These are phyloP conservation scores for Golubevia sp. DNA, from an alignment of 1,284 basidiomycete genomes.

Conservation along the genomic window DNA sequence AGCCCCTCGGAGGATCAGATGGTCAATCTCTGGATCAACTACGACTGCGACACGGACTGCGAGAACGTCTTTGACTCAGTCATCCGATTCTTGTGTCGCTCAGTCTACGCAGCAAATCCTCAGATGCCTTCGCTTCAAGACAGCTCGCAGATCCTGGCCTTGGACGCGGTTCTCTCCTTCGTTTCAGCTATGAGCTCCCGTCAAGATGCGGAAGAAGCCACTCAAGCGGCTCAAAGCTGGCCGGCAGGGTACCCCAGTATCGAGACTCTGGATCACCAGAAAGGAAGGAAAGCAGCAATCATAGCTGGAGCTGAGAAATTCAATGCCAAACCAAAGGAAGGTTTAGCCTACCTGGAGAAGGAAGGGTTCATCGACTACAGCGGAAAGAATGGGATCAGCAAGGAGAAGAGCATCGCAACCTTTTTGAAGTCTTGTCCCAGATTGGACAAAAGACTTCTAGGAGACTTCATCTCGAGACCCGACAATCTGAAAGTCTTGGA, in stretches of 20 bases:
- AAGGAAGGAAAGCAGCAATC: constrained; percentile 43
- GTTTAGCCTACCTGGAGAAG: constrained; percentile 47
- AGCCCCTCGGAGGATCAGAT: constrained; percentile 20
- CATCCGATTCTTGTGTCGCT: constrained; percentile 48
- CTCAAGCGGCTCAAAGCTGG: constrained; percentile 4
- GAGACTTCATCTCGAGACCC: constrained; percentile 55
- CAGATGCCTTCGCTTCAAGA: constrained; percentile 25
- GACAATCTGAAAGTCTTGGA: constrained; percentile 47
- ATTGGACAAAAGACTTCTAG: constrained; percentile 58
- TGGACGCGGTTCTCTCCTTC: constrained; percentile 49
- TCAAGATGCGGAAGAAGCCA: constrained; percentile 17
- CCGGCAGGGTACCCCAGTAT: constrained; percentile 5
- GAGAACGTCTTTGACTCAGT: constrained; percentile 48
- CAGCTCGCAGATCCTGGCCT: constrained; percentile 47
- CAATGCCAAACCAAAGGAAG: constrained; percentile 58
- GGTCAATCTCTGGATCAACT: constrained; percentile 55
- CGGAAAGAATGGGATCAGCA: constrained; percentile 9
- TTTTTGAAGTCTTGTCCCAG: constrained; percentile 56
- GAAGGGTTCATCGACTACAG: constrained; percentile 35
- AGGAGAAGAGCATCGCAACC: constrained; percentile 24
- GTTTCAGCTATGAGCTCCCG: constrained; percentile 43
- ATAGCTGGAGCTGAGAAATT: constrained; percentile 52
- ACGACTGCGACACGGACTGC: constrained; percentile 55
- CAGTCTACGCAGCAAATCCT: constrained; percentile 23
- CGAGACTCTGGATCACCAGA: constrained; percentile 22